phyloP scores from a whole-genome alignment of 495 filamentous ascomycete species.

The Penicillium cosmopolitanum region DNA sequence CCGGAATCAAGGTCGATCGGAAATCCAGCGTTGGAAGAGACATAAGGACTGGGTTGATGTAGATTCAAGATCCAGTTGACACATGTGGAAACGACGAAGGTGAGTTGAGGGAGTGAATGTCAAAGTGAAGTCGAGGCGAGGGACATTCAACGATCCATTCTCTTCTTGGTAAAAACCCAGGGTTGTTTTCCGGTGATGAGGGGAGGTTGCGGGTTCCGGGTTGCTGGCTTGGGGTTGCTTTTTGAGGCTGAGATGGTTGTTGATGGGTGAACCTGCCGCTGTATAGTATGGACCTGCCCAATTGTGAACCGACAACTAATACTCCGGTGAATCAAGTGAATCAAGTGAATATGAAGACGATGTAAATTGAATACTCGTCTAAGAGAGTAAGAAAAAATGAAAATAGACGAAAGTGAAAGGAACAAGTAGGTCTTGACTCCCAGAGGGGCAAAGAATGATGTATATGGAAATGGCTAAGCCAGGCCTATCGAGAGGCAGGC shows the following conservation, averaged over 20 bases:
- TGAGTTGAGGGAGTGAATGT: constrained; percentile 8
- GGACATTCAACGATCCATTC: constrained; percentile 2
- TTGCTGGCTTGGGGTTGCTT: not conserved
- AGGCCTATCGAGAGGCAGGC: constrained; percentile 41
- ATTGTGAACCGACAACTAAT: constrained; percentile 20
- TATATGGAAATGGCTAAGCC: constrained; percentile 34
- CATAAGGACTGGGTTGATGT: constrained; percentile 34
- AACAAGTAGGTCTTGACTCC: constrained; percentile 16
- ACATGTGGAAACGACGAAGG: constrained; percentile 23
- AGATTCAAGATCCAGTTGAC: constrained; percentile 20
- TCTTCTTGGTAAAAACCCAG: not conserved
- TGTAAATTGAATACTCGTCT: not conserved
- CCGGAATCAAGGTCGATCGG: constrained; percentile 33
- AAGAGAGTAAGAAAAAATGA: constrained; percentile 4
- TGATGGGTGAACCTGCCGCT: not conserved
- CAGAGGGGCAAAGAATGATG: constrained; percentile 31
- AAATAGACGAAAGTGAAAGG: constrained; percentile 18
- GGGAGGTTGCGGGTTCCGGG: not conserved
- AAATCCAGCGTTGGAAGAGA: constrained; percentile 37
- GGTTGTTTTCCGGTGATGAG: not conserved
- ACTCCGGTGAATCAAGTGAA: too few relatives aligned
- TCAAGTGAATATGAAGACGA: not conserved
- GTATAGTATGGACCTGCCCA: constrained; percentile 9
- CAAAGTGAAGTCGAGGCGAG: constrained; percentile 13
- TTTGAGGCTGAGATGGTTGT: not conserved